A percentile compares a stretch with the other conserved stretches of the same genome.
Conservation (phyloP, 2,329 filamentous ascomycete species). For the Penicillium vulpinum region DNA sequence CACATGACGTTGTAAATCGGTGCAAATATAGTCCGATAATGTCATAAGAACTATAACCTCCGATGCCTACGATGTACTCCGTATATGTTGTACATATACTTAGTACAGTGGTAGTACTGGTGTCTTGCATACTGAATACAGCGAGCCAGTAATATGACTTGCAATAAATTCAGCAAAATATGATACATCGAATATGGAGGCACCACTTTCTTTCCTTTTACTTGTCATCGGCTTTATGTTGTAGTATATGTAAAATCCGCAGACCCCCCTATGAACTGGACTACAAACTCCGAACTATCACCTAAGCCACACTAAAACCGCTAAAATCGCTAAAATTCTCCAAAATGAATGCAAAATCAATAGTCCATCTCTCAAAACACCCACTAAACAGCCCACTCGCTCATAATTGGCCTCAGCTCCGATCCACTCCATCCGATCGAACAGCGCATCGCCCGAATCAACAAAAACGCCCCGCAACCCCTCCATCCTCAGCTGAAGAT, state of each 20-base stretch:
- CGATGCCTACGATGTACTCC: no score
- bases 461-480: conserved; percentile 8
- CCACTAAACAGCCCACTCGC: not conserved
- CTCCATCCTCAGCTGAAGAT: conserved; percentile 7
- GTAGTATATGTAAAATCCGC: no score
- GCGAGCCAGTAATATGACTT: no score
- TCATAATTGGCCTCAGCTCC: not conserved
- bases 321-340: not conserved
- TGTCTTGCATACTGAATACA: no score
- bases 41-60: no score
- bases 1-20: not conserved
- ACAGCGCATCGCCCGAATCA: not conserved
- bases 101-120: no score
- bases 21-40: not conserved
- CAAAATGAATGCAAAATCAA: not conserved
- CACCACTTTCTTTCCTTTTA: no score
- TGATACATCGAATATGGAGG: no score
- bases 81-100: no score
- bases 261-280: no score
- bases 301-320: not conserved
- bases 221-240: no score
- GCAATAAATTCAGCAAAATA: no score
- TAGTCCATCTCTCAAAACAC: not conserved
- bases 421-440: not conserved
- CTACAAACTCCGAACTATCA: not conserved